These are phyloP conservation scores for Phaffomyces thermotolerans DNA, from an alignment of 805 yeast species.

Conservation along the genomic window DNA sequence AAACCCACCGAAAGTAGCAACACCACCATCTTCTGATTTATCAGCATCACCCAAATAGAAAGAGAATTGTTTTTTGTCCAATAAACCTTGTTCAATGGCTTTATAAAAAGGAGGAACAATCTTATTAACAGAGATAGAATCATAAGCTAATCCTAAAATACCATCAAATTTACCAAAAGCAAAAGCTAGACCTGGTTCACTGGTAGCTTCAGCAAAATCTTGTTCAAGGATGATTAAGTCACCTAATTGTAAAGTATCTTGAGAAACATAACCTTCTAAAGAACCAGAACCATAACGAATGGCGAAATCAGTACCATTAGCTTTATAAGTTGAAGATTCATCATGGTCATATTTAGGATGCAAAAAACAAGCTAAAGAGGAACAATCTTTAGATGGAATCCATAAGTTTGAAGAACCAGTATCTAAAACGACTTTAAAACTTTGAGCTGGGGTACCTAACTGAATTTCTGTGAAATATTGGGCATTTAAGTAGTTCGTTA, in stretches of 20 bases:
- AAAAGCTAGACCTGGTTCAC: conserved; percentile 95
- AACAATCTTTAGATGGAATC: conserved; percentile 88
- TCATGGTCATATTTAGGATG: conserved; percentile 87
- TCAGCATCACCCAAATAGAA: conserved; percentile 81
- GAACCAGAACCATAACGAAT: conserved; percentile 93
- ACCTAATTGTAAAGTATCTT: conserved; percentile 76
- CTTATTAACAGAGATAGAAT: conserved; percentile 80
- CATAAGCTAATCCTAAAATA: conserved; percentile 90
- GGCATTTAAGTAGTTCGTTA: conserved; percentile 90
- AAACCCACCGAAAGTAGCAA: conserved; percentile 92
- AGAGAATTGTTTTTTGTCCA: conserved; percentile 81
- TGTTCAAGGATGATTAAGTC: conserved; percentile 79
- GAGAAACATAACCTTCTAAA: conserved; percentile 85
- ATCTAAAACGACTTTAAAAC: conserved; percentile 89
- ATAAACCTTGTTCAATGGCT: conserved; percentile 72
- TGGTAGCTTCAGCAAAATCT: conserved; percentile 95
- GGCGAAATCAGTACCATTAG: conserved; percentile 79
- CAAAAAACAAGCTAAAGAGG: conserved; percentile 90
- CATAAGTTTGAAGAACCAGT: conserved; percentile 96
- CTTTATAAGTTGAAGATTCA: conserved; percentile 73
- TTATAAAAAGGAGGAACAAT: conserved; percentile 92
- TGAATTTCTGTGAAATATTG: conserved; percentile 91
- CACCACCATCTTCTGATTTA: conserved; percentile 72
- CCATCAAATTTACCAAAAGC: conserved; percentile 99
- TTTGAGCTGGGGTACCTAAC: conserved; percentile 89